A percentile compares a stretch with the other conserved stretches of the same genome.
phyloP scores from a whole-genome alignment of 2,329 filamentous ascomycete species.

The Fusarium acutatum region DNA sequence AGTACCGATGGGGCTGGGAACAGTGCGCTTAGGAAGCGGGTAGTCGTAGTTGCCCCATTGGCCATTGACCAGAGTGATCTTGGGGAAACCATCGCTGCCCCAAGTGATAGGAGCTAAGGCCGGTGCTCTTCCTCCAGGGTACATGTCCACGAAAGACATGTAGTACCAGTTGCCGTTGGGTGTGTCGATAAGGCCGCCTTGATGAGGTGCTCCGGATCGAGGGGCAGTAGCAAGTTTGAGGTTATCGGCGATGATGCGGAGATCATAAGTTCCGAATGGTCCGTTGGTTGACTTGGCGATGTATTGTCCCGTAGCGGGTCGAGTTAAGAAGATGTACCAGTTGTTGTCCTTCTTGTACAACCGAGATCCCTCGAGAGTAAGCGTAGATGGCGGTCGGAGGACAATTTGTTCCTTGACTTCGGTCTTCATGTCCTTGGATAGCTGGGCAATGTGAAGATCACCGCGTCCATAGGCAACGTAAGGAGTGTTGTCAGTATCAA shows the following conservation, averaged over 20 bases:
- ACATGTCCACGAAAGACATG: slow-evolving; percentile 63
- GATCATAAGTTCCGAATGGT: slow-evolving; percentile 61
- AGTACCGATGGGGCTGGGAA: background rate
- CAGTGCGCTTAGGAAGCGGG: background rate
- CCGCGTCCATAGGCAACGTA: slow-evolving; percentile 63
- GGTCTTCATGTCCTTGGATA: slow-evolving; percentile 50
- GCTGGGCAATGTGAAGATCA: slow-evolving; percentile 59
- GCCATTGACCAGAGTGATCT: background rate
- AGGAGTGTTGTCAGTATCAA: slow-evolving; percentile 64
- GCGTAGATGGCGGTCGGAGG: background rate
- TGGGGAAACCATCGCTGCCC: slow-evolving; percentile 1
- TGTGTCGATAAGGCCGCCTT: slow-evolving; percentile 64
- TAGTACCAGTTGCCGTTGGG: slow-evolving; percentile 64
- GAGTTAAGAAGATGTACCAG: slow-evolving; percentile 63
- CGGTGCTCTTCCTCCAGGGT: slow-evolving; percentile 64
- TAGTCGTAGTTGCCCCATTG: slow-evolving; percentile 11
- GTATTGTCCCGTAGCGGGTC: slow-evolving; percentile 54
- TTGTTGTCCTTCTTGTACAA: slow-evolving; percentile 64
- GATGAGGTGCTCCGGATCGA: slow-evolving; percentile 57
- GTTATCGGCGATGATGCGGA: slow-evolving; percentile 50
- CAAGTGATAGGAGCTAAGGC: slow-evolving; percentile 60
- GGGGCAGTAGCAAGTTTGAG: slow-evolving; percentile 51
- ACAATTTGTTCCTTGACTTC: slow-evolving; percentile 16
- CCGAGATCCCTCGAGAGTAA: slow-evolving; percentile 57
- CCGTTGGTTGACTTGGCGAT: slow-evolving; percentile 54